phyloP scores from a whole-genome alignment of 192 early-diverging fungal species.

The Phycomyces nitens region DNA sequence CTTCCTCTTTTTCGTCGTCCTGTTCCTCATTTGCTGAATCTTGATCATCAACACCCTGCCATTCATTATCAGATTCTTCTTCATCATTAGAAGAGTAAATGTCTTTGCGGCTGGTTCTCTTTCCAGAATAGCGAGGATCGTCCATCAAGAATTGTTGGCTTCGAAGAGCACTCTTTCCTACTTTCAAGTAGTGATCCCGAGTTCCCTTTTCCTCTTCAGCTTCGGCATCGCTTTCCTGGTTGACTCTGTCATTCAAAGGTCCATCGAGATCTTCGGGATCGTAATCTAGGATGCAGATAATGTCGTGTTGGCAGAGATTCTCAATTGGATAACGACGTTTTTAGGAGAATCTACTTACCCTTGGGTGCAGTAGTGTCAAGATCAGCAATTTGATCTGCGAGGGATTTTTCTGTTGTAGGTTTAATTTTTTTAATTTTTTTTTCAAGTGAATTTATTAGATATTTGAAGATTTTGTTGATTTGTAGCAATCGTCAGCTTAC shows the following conservation, averaged over 20 bases:
- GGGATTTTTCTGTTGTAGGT: constrained; percentile 37
- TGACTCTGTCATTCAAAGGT: constrained; percentile 34
- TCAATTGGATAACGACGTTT: no score
- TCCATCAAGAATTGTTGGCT: constrained; percentile 56
- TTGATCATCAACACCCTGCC: constrained; percentile 30
- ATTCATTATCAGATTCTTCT: constrained; percentile 15
- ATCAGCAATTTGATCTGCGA: constrained; percentile 50
- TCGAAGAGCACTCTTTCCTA: constrained; percentile 70
- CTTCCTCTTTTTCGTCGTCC: constrained; percentile 31
- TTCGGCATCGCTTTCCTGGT: constrained; percentile 41
- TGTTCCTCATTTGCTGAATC: constrained; percentile 35
- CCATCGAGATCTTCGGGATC: constrained; percentile 63
- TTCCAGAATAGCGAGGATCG: constrained; percentile 72
- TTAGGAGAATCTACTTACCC: constrained; percentile 29
- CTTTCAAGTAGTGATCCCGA: constrained; percentile 65
- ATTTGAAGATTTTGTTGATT: no score
- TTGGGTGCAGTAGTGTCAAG: constrained; percentile 51
- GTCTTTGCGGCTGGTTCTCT: constrained; percentile 60
- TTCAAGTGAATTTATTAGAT: background rate
- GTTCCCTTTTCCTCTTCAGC: constrained; percentile 43
- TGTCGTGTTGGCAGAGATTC: background rate
- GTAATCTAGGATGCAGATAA: constrained; percentile 46
- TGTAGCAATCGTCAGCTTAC: no score
- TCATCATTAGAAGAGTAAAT: constrained; percentile 51
- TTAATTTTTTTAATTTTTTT: background rate